Percentiles rank a stretch among this genome's conserved stretches.
Evolutionary conservation across 352 stramenopile genomes (phyloP).

Genomic region (Aphanomyces astaci): DNA sequence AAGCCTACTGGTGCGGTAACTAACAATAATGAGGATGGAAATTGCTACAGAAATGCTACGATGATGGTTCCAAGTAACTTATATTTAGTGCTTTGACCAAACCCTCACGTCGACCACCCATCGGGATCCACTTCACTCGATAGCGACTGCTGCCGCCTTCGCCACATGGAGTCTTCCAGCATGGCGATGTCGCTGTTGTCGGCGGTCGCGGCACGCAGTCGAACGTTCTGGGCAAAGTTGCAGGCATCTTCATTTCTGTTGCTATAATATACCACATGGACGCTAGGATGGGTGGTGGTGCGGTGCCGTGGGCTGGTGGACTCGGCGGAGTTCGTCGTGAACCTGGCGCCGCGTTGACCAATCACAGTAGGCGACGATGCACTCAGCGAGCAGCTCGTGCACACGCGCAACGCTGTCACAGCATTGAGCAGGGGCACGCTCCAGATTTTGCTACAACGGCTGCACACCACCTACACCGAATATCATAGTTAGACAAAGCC

Average conservation of each 20-base stretch:
- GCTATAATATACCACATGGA: not conserved
- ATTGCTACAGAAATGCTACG: too few relatives aligned
- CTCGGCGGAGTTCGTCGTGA: not conserved
- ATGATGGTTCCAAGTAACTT: too few relatives aligned
- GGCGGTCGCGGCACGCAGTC: not conserved
- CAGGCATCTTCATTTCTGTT: not conserved
- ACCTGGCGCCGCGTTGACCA: not conserved
- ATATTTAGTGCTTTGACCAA: too few relatives aligned
- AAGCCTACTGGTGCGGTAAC: too few relatives aligned
- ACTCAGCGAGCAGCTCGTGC: not conserved
- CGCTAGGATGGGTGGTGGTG: not conserved
- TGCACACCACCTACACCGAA: not conserved
- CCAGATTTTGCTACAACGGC: slow-evolving; percentile 3
- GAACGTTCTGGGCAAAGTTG: not conserved
- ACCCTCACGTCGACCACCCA: not conserved
- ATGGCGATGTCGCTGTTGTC: not conserved
- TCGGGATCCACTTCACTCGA: not conserved
- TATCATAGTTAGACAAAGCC: too few relatives aligned
- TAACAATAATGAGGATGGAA: too few relatives aligned
- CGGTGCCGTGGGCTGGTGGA: not conserved
- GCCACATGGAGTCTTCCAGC: not conserved
- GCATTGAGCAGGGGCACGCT: too few relatives aligned
- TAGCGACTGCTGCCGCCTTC: not conserved
- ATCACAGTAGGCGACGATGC: not conserved
- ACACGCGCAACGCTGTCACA: not conserved